phyloP scores from a whole-genome alignment of 768 basidiomycete species.

The Lentinula lateritia region DNA sequence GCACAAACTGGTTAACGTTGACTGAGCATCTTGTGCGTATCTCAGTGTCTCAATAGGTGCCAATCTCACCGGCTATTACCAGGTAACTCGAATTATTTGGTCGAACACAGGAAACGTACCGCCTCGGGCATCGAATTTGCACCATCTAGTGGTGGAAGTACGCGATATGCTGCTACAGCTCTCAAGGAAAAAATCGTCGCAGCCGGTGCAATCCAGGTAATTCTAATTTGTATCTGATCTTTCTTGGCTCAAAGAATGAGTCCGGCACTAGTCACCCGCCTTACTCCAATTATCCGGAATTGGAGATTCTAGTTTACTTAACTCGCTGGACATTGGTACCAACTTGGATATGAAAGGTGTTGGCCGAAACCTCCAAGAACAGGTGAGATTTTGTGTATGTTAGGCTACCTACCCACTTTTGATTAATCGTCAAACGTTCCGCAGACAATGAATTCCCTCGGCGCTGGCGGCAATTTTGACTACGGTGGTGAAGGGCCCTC shows the following conservation, averaged over 20 bases:
- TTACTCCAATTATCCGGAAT: slow-evolving; percentile 54
- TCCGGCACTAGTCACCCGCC: slow-evolving; percentile 29
- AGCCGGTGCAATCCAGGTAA: slow-evolving; percentile 44
- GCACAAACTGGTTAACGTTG: slow-evolving; percentile 47
- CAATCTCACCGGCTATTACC: background rate
- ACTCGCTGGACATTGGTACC: slow-evolving; percentile 39
- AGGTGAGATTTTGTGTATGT: slow-evolving; percentile 20
- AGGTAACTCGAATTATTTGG: slow-evolving; percentile 44
- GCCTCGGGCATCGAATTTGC: slow-evolving; percentile 45
- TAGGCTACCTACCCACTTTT: background rate
- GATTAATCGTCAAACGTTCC: background rate
- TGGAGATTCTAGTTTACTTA: slow-evolving; percentile 42
- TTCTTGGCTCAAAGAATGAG: background rate
- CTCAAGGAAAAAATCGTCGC: slow-evolving; percentile 47
- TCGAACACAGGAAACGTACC: slow-evolving; percentile 22
- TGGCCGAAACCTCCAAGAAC: slow-evolving; percentile 55
- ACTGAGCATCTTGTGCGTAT: slow-evolving; percentile 28
- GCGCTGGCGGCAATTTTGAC: slow-evolving; percentile 33
- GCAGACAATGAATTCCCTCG: slow-evolving; percentile 38
- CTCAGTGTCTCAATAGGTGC: background rate
- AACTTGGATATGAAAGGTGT: slow-evolving; percentile 44
- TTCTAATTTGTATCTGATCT: background rate
- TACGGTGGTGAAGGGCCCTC: slow-evolving; percentile 37
- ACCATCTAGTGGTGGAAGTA: slow-evolving; percentile 28
- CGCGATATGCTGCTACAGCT: slow-evolving; percentile 35